Evolutionary conservation across 202 grass and related monocot genomes (phyloP), one percentile per base, ranked within the genome.

Genomic region (Thinopyrum obtusiflorum): DNA sequence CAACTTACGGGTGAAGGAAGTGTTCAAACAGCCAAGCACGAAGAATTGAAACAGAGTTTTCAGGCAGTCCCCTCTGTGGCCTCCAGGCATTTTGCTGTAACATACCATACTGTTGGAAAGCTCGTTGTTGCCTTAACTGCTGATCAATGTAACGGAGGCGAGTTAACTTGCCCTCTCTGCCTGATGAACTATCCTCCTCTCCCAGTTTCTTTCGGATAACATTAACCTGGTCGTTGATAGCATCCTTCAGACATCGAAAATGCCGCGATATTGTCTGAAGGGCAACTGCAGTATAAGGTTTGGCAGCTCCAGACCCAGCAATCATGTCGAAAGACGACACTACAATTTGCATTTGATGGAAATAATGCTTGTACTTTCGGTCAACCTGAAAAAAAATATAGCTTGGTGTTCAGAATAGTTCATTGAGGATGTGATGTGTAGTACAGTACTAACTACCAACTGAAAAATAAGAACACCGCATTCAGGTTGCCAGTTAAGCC

Each of bases 11-110:
- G 65, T 99, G 92, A 92, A 99, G 93, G 70, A 99, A 99, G 75
- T 99, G 97, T 83, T 99, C 97, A 84, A 99, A 99, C 65, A 99
- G 73, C 97, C 97, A 99, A 86, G 97, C 97, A 77, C 97, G 90
- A 65, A 99, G 92, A 89, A 96, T 89, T 39, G 92, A 94, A 68
- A 99, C 97, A 61, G 97, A 99, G 82, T 92, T 93, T 89, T 99
- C 97, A 21, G 93, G 97, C 64, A 99, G 89, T 17, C 97, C 97
- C 80, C 97, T 94, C 78, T 99, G 97, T 20, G 97, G 97, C 61
- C 97, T 95, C 97, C 97, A 99, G 40, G 93, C 89, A 68, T 97
- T 92, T 81, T 97, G 93, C 51, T 97, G 97, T 84, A 99, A 88
- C 94, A 99, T 89, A 74, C 97, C 97, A 82, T 93, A 99, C 75